Conservation (phyloP, 2,329 filamentous ascomycete species). For the Clonostachys byssicola region DNA sequence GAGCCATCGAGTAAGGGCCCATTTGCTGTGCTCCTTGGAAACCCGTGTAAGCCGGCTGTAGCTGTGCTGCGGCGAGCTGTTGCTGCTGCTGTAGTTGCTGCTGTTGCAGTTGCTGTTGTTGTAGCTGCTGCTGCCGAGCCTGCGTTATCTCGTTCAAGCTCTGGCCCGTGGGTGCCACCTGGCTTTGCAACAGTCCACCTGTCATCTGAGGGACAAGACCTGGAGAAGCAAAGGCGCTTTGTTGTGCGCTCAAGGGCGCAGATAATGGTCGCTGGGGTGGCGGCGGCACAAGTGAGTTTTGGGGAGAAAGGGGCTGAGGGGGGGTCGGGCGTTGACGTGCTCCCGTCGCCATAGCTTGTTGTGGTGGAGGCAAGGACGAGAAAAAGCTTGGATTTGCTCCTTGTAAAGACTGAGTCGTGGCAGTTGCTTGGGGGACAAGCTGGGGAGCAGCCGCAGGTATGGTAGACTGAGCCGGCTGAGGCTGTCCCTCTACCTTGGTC, state of each 20-base stretch:
- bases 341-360: slow-evolving; percentile 31
- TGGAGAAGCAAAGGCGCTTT: slow-evolving; percentile 67
- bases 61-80: slow-evolving; percentile 11
- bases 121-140: slow-evolving; percentile 54
- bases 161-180: slow-evolving; percentile 69
- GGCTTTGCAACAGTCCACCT: slow-evolving; percentile 52
- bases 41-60: slow-evolving; percentile 26
- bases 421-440: background rate
- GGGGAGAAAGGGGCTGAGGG: slow-evolving; percentile 56
- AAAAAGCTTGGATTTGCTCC: slow-evolving; percentile 60
- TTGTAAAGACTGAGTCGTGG: slow-evolving; percentile 37
- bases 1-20: slow-evolving; percentile 26
- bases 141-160: slow-evolving; percentile 71
- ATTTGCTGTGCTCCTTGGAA: slow-evolving; percentile 26
- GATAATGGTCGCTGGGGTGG: slow-evolving; percentile 78
- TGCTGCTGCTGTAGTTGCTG: slow-evolving; percentile 31
- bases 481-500: slow-evolving; percentile 30
- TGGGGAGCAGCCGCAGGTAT: slow-evolving; percentile 15
- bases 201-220: slow-evolving; percentile 84
- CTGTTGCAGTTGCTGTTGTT: slow-evolving; percentile 36
- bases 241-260: slow-evolving; percentile 77
- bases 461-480: slow-evolving; percentile 14
- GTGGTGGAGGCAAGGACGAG: slow-evolving; percentile 36
- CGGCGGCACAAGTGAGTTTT: slow-evolving; percentile 67
- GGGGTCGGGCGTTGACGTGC: slow-evolving; percentile 66